These are phyloP conservation scores for Camelina hispida DNA, from an alignment of 345 rosid genomes.

Conservation along the genomic window DNA sequence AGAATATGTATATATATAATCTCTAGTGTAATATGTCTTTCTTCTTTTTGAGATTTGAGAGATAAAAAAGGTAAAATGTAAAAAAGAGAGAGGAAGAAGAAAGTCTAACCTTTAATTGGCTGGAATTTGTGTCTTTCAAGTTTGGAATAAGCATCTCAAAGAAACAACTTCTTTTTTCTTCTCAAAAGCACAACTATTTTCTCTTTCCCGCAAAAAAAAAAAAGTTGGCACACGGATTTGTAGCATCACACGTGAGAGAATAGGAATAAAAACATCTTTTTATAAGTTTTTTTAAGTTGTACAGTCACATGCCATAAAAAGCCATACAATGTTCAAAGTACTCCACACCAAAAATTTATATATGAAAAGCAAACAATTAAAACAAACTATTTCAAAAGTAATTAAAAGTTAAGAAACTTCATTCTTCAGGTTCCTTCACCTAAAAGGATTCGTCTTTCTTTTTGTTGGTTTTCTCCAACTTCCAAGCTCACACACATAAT, in stretches of 20 bases:
- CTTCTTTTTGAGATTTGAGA: constrained; percentile 20
- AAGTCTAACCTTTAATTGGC: constrained; percentile 40
- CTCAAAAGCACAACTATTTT: constrained; percentile 41
- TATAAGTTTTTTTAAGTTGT: constrained; percentile 21
- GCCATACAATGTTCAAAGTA: constrained; percentile 33
- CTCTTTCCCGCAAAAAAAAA: constrained; percentile 14
- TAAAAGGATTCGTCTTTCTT: constrained; percentile 38
- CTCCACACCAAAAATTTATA: constrained; percentile 8
- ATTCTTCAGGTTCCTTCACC: constrained; percentile 44
- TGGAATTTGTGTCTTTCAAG: constrained; percentile 43
- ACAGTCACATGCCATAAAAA: constrained; percentile 45
- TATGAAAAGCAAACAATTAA: constrained; percentile 20
- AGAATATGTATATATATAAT: constrained; percentile 11
- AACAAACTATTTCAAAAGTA: constrained; percentile 25
- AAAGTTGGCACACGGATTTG: constrained; percentile 45
- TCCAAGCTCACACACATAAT: constrained; percentile 23
- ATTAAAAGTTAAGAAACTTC: neutral
- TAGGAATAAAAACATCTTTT: constrained; percentile 17
- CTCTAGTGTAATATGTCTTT: constrained; percentile 2
- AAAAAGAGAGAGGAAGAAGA: constrained; percentile 22
- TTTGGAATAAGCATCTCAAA: constrained; percentile 48
- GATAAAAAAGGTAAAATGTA: neutral
- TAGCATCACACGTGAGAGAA: constrained; percentile 46
- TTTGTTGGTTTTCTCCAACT: constrained; percentile 32
- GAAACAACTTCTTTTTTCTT: constrained; percentile 23